Evolutionary conservation across 2,329 filamentous ascomycete genomes (phyloP), one percentile per base, ranked within the genome.

Genomic region (Pseudophaeomoniella oleicola): DNA sequence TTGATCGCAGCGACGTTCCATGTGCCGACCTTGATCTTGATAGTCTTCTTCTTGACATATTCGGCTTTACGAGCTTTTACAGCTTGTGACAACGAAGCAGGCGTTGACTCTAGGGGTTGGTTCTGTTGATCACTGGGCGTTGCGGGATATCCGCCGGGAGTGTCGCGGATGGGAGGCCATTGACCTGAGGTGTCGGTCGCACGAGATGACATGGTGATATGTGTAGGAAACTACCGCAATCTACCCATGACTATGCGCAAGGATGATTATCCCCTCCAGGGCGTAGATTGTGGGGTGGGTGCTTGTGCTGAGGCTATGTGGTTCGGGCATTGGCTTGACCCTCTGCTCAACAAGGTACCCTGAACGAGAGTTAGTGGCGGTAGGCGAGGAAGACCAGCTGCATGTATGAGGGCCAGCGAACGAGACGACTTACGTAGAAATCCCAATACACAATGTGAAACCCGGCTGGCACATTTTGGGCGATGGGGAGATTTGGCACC

Each of bases 1-100:
- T 82, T 75, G 44, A 81, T 78, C 1, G 80, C 78, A 3, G 86
- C 90, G 12, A 94, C 84, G 58, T 98, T 98, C 90, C 90, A 98
- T 0, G 83, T 81, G 30, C 88, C 90, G 36, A 98, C 71, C 59
- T 94, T 94, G 57, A 98, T 72, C 45, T 78, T 78, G 47, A 94
- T 74, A 35, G 71, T 71, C 53, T 78, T 78, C 31, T 77, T 72
- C 27, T 77, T 73, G 16, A 81, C 79, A 55, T 87, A 98, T 55
- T 96, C 87, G 34, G 72, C 62, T 49, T 78, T 73, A 37, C 90
- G 73, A 29, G 81, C 76, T 51, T 79, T 72, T 29, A 96, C 57
- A 2, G 67, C 70, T 37, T 71, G 66, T 2, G 67, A 64, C 5
- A 79, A 59, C 19, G 66, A 67, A 33, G 49, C 47, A 9, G 57